A percentile compares a stretch with the other conserved stretches of the same genome.
Conservation (phyloP, 2,329 filamentous ascomycete species). For the Knufia petricola region DNA sequence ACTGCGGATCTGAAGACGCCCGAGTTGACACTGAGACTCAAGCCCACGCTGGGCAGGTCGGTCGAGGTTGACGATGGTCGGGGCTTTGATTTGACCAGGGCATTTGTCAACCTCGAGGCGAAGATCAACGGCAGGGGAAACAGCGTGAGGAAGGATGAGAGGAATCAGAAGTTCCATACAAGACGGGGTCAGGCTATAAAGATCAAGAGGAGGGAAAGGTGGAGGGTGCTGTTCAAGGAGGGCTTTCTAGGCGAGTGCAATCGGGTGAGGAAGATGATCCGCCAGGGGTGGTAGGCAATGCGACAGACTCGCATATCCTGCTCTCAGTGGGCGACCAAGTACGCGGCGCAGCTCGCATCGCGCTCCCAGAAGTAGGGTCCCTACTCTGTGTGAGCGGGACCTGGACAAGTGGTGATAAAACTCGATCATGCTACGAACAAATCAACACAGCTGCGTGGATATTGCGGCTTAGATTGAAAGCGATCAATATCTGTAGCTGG, state of each 20-base stretch:
- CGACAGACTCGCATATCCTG: too few species aligned
- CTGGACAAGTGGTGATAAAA: too few species aligned
- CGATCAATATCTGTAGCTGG: too few species aligned
- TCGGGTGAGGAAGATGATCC: conserved; percentile 36
- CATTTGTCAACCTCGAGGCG: conserved; percentile 23
- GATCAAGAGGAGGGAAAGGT: conserved; percentile 30
- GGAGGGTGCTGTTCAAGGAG: conserved; percentile 37
- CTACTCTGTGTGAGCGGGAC: too few species aligned
- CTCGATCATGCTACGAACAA: too few species aligned
- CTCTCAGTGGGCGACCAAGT: too few species aligned
- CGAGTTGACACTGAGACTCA: conserved; percentile 18
- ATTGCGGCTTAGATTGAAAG: too few species aligned
- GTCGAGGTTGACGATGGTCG: conserved; percentile 16
- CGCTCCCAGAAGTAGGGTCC: too few species aligned
- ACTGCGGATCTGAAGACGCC: not conserved
- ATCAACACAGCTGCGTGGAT: too few species aligned
- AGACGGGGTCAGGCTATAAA: conserved; percentile 34
- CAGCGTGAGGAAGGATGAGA: conserved; percentile 26
- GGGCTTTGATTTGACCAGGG: conserved; percentile 20
- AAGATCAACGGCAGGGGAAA: conserved; percentile 25
- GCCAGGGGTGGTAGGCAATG: conserved; percentile 35
- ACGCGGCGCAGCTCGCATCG: too few species aligned
- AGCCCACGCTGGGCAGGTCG: conserved; percentile 23
- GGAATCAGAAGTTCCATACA: conserved; percentile 33
- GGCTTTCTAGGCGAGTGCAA: conserved; percentile 34